Base-by-base conservation (phyloP, 2,329 filamentous ascomycete genomes). In the Xylariaceae sp. region DNA sequence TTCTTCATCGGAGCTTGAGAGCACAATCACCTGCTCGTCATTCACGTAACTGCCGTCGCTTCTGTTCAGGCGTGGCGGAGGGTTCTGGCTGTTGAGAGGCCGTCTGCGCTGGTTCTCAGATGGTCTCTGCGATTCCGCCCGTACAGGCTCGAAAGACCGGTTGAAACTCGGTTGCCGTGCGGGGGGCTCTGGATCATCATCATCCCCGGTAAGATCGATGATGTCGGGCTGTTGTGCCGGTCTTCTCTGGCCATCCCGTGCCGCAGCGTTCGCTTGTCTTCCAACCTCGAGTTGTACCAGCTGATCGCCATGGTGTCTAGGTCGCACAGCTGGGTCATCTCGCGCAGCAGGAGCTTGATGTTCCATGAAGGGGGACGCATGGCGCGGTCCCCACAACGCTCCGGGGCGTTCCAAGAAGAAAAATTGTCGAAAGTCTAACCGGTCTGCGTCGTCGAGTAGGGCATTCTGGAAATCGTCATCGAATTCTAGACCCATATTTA, bases 41-140 rank as follows among this genome's bases (percentile, higher is more conserved):
- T 61, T 62, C 35, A 71, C 62, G 60, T 72, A 71, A 49, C 62
- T 68, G 35, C 65, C 66, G 56, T 73, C 70, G 51, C 68, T 72
- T 13, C 71, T 66, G 17, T 68, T 65, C 8, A 72, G 47, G 39
- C 66, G 66, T 1, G 70, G 71, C 13, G 69, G 68, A 2, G 60
- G 61, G 45, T 62, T 64, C 52, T 63, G 63, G 15, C 62, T 61
- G 6, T 68, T 67, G 4, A 66, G 66, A 10, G 58, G 65, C 30
- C 61, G 64, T 50, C 68, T 59, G 15, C 68, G 68, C 11, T 53
- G 51, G 45, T 68, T 70, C n/a, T 63, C 64, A 1, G 63, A 61
- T 17, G 30, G 59, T 51, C 58, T 39, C 35, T 47, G 56, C 13
- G 59, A 44, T 11, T 58, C 13, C n/a, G 58, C 17, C 35, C 42